Evolutionary conservation across 805 yeast species (phyloP), one percentile per base, ranked within the genome.

Genomic region (Saturnispora sanitii): DNA sequence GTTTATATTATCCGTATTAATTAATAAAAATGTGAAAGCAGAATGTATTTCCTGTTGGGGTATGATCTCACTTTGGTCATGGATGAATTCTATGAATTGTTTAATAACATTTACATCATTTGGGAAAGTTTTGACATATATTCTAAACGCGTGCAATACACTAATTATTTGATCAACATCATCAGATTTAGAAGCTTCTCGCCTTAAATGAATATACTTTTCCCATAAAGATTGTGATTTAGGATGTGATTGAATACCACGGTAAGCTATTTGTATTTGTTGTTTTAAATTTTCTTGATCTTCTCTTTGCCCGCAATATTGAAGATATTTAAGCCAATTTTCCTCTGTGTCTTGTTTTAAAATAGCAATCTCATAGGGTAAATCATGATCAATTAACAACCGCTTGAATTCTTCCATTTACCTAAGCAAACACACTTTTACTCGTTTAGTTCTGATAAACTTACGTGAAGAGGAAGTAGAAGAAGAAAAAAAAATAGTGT

Each of bases 311-410:
- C 17, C 35, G 53, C 69, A 68, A 43, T 51, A 53, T 4, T 58
- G 51, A 34, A 66, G 50, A 51, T 75, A 77, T 2, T 60, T 54
- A 33, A 61, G 43, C 83, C 83, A 78, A 1, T 53, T 40, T 3
- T 58, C 52, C n/a, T 59, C 38, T 34, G 64, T 51, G 22, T 49
- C 30, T 0, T 62, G 54, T 44, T 60, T 60, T 12, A 38, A 20
- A 15, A 38, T 31, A 16, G 28, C n/a, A 13, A 38, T 32, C 20
- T 39, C 42, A 27, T 32, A 39, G 16, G 26, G 19, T 4, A 39
- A 22, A 19, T 39, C 37, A 6, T 26, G 31, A 6, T 33, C 42
- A 2, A n/a, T 15, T 11, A 38, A 27, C 9, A 54, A 48, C 29
- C 53, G 48, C 42, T 73, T 77, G 48, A 44, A 63, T 3, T 47